Evolutionary conservation across 177 flowering plant genomes (phyloP).

Genomic region (Vitis hybrid): DNA sequence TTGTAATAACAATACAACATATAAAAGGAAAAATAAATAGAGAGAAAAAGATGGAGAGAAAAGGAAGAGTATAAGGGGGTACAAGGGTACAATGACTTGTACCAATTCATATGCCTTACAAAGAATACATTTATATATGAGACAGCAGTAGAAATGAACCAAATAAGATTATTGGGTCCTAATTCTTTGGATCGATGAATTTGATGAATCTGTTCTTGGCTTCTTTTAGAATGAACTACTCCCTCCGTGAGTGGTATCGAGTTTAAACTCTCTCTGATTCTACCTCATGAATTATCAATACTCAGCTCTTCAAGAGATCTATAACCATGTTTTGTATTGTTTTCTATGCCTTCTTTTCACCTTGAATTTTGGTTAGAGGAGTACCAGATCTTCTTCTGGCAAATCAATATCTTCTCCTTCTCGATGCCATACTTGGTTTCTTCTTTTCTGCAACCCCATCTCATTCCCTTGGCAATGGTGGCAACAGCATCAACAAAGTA

Average conservation of each 20-base stretch:
- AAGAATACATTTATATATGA: slow-evolving; percentile 26
- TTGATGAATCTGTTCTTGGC: slow-evolving; percentile 5
- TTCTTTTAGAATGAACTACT: slow-evolving; percentile 8
- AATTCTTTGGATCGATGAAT: slow-evolving; percentile 5
- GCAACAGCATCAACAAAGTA: slow-evolving; percentile 69
- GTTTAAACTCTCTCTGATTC: slow-evolving; percentile 8
- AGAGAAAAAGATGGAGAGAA: too few species aligned
- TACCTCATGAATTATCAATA: not conserved
- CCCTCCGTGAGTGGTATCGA: slow-evolving; percentile 6
- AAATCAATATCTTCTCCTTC: slow-evolving; percentile 77
- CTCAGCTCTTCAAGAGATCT: slow-evolving; percentile 7
- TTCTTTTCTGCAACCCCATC: slow-evolving; percentile 86
- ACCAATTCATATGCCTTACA: slow-evolving; percentile 7
- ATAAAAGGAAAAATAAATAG: too few species aligned
- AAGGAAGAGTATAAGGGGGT: too few species aligned
- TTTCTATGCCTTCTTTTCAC: slow-evolving; percentile 5
- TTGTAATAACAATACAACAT: too few species aligned
- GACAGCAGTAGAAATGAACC: slow-evolving; percentile 6
- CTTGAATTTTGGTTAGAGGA: slow-evolving; percentile 41
- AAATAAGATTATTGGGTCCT: slow-evolving; percentile 21
- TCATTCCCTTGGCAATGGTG: slow-evolving; percentile 77
- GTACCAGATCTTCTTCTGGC: slow-evolving; percentile 96
- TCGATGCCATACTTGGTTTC: slow-evolving; percentile 66
- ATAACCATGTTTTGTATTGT: not conserved
- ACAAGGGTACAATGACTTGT: too few species aligned